Conservation (phyloP, 805 yeast species). For the Metschnikowia vanudenii region DNA sequence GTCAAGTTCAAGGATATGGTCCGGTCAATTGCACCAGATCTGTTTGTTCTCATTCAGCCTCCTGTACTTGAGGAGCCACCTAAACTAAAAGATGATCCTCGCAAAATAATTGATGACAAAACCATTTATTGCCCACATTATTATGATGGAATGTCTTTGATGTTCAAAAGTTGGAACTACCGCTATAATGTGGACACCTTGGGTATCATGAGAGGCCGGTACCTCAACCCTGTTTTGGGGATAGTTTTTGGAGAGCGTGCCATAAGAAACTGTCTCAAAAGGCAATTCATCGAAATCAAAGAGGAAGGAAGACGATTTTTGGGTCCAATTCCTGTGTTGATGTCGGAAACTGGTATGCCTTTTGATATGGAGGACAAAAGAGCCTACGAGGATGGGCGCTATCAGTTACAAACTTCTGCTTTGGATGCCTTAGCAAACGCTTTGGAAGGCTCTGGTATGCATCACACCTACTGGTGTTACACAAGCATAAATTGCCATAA, state of each 20-base stretch:
- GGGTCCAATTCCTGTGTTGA: slow-evolving; percentile 72
- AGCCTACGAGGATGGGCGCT: slow-evolving; percentile 67
- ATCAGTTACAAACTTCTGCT: slow-evolving; percentile 72
- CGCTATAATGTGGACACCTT: slow-evolving; percentile 82
- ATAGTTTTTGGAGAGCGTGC: slow-evolving; percentile 79
- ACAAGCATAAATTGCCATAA: slow-evolving; percentile 67
- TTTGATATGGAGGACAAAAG: slow-evolving; percentile 85
- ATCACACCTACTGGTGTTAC: slow-evolving; percentile 87
- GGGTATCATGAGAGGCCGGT: slow-evolving; percentile 79
- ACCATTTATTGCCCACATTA: slow-evolving; percentile 85
- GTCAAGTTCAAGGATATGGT: slow-evolving; percentile 47
- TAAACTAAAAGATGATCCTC: slow-evolving; percentile 45
- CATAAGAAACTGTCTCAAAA: slow-evolving; percentile 67
- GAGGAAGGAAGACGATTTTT: slow-evolving; percentile 59
- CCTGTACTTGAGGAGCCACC: slow-evolving; percentile 85
- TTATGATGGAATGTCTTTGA: slow-evolving; percentile 90
- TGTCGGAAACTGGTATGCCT: slow-evolving; percentile 98
- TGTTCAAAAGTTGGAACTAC: slow-evolving; percentile 88
- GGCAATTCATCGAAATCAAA: slow-evolving; percentile 66
- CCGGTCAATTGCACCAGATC: slow-evolving; percentile 42
- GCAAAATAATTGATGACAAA: slow-evolving; percentile 53
- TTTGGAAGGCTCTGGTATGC: slow-evolving; percentile 67
- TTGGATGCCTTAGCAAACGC: slow-evolving; percentile 81
- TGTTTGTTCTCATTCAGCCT: slow-evolving; percentile 69
- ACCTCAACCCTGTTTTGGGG: slow-evolving; percentile 68